phyloP scores from a whole-genome alignment of 2,329 filamentous ascomycete species.

The Ophiocordyceps australis region DNA sequence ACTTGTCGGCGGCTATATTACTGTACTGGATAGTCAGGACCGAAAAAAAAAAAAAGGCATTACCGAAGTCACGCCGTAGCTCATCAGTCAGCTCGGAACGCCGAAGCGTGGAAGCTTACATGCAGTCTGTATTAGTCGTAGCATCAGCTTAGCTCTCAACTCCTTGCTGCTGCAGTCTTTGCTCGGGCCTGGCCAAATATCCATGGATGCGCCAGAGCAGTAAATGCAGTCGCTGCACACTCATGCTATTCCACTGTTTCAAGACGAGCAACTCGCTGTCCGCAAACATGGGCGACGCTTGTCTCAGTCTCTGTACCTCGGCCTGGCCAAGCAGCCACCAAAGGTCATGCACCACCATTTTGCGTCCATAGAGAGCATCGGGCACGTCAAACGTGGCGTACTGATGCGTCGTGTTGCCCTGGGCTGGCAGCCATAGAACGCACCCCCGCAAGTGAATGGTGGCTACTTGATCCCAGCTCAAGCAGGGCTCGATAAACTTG shows the following conservation, averaged over 20 bases:
- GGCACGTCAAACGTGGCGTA: conserved; percentile 27
- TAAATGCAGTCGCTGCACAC: conserved; percentile 25
- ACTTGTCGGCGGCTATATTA: no score
- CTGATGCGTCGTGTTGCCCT: conserved; percentile 9
- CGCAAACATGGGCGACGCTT: conserved; percentile 13
- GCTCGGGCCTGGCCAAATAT: conserved; percentile 28
- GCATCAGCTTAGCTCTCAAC: no score
- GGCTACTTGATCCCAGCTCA: conserved; percentile 24
- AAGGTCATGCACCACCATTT: conserved; percentile 34
- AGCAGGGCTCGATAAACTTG: conserved; percentile 21
- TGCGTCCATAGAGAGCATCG: conserved; percentile 12
- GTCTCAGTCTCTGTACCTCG: conserved; percentile 19
- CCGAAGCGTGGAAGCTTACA: no score
- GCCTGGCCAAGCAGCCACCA: conserved; percentile 27
- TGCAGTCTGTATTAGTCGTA: no score
- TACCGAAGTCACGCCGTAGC: no score
- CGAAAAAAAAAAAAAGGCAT: no score
- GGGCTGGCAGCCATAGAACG: conserved; percentile 21
- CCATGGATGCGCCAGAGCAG: conserved; percentile 41
- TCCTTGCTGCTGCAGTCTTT: no score
- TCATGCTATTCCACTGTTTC: conserved; percentile 14
- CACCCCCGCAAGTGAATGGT: conserved; percentile 21
- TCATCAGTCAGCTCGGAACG: no score
- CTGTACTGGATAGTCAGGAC: no score
- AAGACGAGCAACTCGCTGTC: conserved; percentile 24